These are phyloP conservation scores for Clathrus columnatus DNA, from an alignment of 768 basidiomycete genomes.

Conservation along the genomic window DNA sequence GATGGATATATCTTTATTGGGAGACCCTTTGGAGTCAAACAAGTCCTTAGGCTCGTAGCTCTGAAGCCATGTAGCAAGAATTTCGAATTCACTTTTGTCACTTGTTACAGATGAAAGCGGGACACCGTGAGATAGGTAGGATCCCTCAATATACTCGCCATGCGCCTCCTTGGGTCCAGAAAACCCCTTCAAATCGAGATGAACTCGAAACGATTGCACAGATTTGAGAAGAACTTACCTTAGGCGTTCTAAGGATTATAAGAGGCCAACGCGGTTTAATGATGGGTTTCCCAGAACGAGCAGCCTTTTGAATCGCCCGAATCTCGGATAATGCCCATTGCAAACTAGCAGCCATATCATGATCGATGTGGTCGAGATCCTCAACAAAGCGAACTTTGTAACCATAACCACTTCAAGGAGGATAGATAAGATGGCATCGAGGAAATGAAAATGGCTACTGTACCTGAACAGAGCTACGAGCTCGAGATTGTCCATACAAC, in stretches of 20 bases:
- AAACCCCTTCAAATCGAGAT: slow-evolving; percentile 34
- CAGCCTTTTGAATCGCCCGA: slow-evolving; percentile 67
- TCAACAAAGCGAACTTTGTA: slow-evolving; percentile 83
- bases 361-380: slow-evolving; percentile 55
- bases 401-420: slow-evolving; percentile 56
- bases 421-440: slow-evolving; percentile 1
- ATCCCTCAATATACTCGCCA: slow-evolving; percentile 71
- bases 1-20: slow-evolving; percentile 45
- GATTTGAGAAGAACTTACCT: slow-evolving; percentile 30
- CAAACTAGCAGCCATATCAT: slow-evolving; percentile 71
- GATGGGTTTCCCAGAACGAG: slow-evolving; percentile 66
- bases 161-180: slow-evolving; percentile 57
- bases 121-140: slow-evolving; percentile 83
- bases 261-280: slow-evolving; percentile 90
- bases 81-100: slow-evolving; percentile 48
- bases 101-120: slow-evolving; percentile 69
- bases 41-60: slow-evolving; percentile 65
- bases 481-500: slow-evolving; percentile 87
- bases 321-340: slow-evolving; percentile 75
- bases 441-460: slow-evolving; percentile 13
- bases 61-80: slow-evolving; percentile 63
- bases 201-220: background rate
- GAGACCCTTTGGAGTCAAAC: slow-evolving; percentile 47
- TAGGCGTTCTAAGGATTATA: slow-evolving; percentile 78
- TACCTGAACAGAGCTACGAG: slow-evolving; percentile 66